phyloP scores from a whole-genome alignment of 169 alveolate species.

The Cryptosporidium felis region DNA sequence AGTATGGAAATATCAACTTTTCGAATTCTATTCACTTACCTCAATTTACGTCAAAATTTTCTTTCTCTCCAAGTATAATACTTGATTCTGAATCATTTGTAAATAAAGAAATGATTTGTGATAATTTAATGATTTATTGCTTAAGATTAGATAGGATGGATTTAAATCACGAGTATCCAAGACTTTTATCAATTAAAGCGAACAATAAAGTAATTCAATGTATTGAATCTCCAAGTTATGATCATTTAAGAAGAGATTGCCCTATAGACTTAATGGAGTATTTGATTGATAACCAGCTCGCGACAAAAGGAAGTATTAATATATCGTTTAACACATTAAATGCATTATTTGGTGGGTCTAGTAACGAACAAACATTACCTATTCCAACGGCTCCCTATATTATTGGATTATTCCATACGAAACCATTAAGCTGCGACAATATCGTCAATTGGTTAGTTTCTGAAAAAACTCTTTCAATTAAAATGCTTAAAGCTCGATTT shows the following conservation, averaged over 20 bases:
- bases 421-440: neutral
- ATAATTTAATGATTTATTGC: conserved; percentile 47
- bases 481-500: conserved; percentile 13
- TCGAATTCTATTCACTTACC: conserved; percentile 54
- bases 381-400: conserved; percentile 70
- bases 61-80: conserved; percentile 18
- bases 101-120: neutral
- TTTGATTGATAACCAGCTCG: neutral
- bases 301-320: neutral
- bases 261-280: conserved; percentile 29
- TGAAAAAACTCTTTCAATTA: conserved; percentile 10
- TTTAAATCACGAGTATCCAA: conserved; percentile 62
- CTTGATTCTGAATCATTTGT: neutral
- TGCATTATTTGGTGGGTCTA: conserved; percentile 1
- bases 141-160: conserved; percentile 57
- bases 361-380: neutral
- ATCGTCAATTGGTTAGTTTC: conserved; percentile 8
- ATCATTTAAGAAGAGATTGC: conserved; percentile 60
- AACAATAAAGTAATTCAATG: conserved; percentile 19
- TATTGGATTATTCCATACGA: conserved; percentile 43
- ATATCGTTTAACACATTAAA: conserved; percentile 51
- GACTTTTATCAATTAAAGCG: conserved; percentile 14
- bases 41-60: conserved; percentile 52
- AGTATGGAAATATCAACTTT: conserved; percentile 35
- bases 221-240: conserved; percentile 69